Evolutionary conservation across 2,329 filamentous ascomycete genomes (phyloP), one percentile per base, ranked within the genome.

Genomic region (Neurospora sp.): DNA sequence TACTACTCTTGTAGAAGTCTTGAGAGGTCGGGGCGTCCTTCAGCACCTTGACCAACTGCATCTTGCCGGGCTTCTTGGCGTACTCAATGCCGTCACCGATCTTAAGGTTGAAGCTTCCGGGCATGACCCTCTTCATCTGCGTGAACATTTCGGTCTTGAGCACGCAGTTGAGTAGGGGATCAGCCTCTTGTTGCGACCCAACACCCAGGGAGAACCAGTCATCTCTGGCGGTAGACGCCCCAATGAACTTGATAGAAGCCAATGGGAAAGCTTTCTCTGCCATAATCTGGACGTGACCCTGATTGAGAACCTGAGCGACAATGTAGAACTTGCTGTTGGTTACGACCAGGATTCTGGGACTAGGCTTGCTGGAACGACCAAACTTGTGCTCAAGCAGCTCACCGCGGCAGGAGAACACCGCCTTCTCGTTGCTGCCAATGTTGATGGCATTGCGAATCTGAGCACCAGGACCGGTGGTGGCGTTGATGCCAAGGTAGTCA

Each of bases 131-230:
- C 78, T 90, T 89, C 82, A 99, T 89, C 73, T 97, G 94, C 0
- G 95, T 96, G 78, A 98, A 97, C 80, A 99, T 90, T 78, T 99
- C 96, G 0, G 96, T 99, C 84, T 99, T 99, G 80, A 99, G 89
- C 23, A 97, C 83, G 78, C 96, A 99, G 81, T 90, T 97, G 76
- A 99, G 81, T 28, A 99, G 85, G n/a, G 96, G 93, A 79, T 99
- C 96, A 0, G 96, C 86, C 78, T 98, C 95, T 78, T 97, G 93
- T 9, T 90, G 90, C 39, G 94, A 94, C n/a, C 92, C 93, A 66
- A 96, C 86, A 3, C 94, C 93, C 42, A 99, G 84, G 1, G 95
- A 93, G 80, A 99, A 97, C 96, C 96, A 99, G 80, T 99, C 96
- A 76, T 99, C 96, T 73, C 92, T 93, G 72, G 92, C 82, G 17